Base-by-base conservation (phyloP, 306 rosid genomes). In the Bauhinia variegata region DNA sequence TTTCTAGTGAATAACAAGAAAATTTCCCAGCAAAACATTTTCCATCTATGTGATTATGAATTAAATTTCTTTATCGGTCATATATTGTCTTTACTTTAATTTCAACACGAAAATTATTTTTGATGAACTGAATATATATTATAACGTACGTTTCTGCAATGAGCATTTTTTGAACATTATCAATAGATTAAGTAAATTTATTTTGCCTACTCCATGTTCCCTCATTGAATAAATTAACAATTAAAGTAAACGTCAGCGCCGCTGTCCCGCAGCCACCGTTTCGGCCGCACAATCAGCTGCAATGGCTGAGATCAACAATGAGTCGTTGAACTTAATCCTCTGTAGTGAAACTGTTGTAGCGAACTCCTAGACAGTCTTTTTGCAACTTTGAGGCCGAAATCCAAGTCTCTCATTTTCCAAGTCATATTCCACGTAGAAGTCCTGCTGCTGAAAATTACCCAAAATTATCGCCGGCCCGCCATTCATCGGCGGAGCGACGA, bases 381-480 rank as follows among this genome's bases (percentile, higher is more conserved):
- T 44, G 72, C 96, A 92, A 32, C 1, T 81, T 51, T 82, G 85
- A 46, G 70, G 70, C 15, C 77, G 61, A 59, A 93, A 93, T 14
- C 98, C 98, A 31, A 89, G 70, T 65, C 83, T 81, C 54, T 78
- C 74, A 37, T 79, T 74, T 68, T 81, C 88, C 83, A 93, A 81
- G 72, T 93, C 97, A 34, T 79, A 93, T 46, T 88, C 98, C 12
- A 93, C 65, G 16, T 74, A 58, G 59, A 78, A 84, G 83, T 93
- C 83, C 80, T 83, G 93, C 79, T 93, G 98, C 79, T 89, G 98
- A 53, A 49, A 88, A 32, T 79, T 91, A 4, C 98, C 98, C 31
- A 93, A 65, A 7, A 93, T 86, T 0, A 93, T 42, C n/a, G 93
- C 85, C 66, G 98, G 98, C 3, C 98, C 98, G 2, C 64, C 36